Base-by-base conservation (phyloP, 2,329 filamentous ascomycete genomes). In the Microcyclosporella mali region DNA sequence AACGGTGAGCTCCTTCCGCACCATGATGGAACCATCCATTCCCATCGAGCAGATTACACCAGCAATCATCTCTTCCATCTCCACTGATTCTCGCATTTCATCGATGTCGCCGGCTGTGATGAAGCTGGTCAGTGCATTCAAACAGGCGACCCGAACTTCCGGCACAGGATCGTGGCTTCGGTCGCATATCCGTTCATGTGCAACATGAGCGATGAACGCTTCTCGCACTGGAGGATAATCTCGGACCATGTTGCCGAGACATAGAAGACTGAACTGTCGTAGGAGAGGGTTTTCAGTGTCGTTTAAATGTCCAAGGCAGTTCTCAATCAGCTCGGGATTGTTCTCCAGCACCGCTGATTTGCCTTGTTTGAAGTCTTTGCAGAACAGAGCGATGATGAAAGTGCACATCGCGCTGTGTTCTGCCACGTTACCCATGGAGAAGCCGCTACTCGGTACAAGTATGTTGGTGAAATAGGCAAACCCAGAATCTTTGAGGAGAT, bases 371-470 rank as follows among this genome's bases (percentile, higher is more conserved):
- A 95, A 95, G 51, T 85, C 85, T 62, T 92, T 94, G 77, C 92
- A 98, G 50, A 98, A 88, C 77, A 95, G 94, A 18, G 90, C 85
- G 32, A 97, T 79, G 49, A 98, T 95, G 62, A 98, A 98, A 1
- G 92, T 89, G 63, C 92, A 97, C 92, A 98, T 98, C 33, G 92
- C 92, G 60, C 94, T 88, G 70, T 98, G 92, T 67, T 97, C 92
- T 55, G 88, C 87, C 41, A 82, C 82, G 60, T 95, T 94, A 27
- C 84, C 81, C 16, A 95, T 84, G 0, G 88, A 88, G 37, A 97
- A 82, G 2, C 80, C 68, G 56, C 51, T 53, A n/a, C 53, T 52
- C 12, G 89, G 88, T 58, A 89, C 90, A 51, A 97, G 76, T 40
- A 97, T 95, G 49, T 83, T 84, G 40, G 92, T 88, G 64, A 98